Base-by-base conservation (phyloP, 805 yeast genomes). In the Candida montana region DNA sequence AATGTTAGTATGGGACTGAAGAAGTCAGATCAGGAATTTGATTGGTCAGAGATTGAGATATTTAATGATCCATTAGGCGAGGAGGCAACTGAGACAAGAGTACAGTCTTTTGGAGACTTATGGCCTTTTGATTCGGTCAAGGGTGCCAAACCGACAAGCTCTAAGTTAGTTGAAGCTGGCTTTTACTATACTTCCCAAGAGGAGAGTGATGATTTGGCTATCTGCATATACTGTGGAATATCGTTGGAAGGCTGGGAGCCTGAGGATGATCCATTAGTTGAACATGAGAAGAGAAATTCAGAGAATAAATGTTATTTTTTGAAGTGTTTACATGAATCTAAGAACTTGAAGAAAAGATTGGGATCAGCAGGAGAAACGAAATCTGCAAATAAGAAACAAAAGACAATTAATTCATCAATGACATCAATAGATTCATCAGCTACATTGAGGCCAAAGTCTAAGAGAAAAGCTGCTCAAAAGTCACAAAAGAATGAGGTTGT, bases 241-340 rank as follows among this genome's bases (percentile, higher is more conserved):
- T 72, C 81, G 1, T 61, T 76, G 13, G 83, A 83, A 40, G 89
- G 88, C 3, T 85, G 95, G 95, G 84, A 75, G 44, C 55, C 61
- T 1, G 69, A 64, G 2, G 93, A 86, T 59, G 77, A 74, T 44
- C 91, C 90, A 0, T 44, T 70, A 8, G 65, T 50, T 13, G 88
- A 79, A 48, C 93, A 84, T 54, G 47, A 53, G n/a, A 58, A 62
- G 40, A 55, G 74, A 37, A 58, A 63, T 21, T 21, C 24, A 18
- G 67, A 65, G 3, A 53, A 64, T 26, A 42, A 32, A 1, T 70
- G 83, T 57, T 61, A 65, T 47, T 61, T 69, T 30, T 32, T 57
- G 15, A 30, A 41, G 2, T 34, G 38, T 17, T 16, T 43, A 4
- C 32, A 35, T 17, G 18, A 23, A 6, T 11, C 12, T 5, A 30